These are phyloP conservation scores for Spathaspora sp. DNA, from an alignment of 1,139 yeast genomes.

Conservation along the genomic window DNA sequence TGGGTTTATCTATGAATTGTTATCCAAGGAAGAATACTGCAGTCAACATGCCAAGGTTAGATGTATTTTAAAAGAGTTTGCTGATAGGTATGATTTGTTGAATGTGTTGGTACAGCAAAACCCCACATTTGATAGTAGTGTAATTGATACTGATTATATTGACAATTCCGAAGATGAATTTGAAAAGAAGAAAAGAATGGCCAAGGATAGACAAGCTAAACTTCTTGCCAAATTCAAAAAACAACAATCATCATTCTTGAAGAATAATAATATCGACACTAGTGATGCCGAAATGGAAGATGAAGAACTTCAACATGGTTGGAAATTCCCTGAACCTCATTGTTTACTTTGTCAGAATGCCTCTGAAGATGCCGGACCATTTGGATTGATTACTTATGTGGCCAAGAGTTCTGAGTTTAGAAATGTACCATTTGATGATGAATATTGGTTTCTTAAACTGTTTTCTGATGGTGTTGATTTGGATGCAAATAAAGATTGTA, in stretches of 20 bases:
- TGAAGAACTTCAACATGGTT: constrained; percentile 33
- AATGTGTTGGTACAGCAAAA: constrained; percentile 21
- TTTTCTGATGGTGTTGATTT: constrained; percentile 55
- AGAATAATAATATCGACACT: constrained; percentile 38
- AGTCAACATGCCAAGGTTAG: constrained; percentile 52
- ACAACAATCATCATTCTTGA: constrained; percentile 73
- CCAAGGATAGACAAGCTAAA: constrained; percentile 69
- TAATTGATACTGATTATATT: constrained; percentile 15
- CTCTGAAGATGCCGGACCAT: constrained; percentile 63
- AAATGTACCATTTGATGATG: constrained; percentile 59
- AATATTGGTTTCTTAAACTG: constrained; percentile 66
- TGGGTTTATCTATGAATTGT: constrained; percentile 41
- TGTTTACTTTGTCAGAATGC: constrained; percentile 92
- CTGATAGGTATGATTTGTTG: constrained; percentile 21
- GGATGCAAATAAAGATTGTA: constrained; percentile 35
- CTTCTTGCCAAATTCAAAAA: constrained; percentile 75
- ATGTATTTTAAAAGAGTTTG: constrained; percentile 47
- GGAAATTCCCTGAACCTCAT: constrained; percentile 77
- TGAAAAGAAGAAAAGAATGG: constrained; percentile 65
- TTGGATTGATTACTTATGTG: constrained; percentile 69
- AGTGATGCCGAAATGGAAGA: constrained; percentile 40
- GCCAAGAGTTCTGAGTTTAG: constrained; percentile 62
- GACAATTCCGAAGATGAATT: constrained; percentile 38
- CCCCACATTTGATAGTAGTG: constrained; percentile 23
- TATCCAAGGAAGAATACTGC: constrained; percentile 39